Evolutionary conservation across 2,329 filamentous ascomycete genomes (phyloP), one percentile per base, ranked within the genome.

Genomic region (Colletotrichum neosansevieriae): DNA sequence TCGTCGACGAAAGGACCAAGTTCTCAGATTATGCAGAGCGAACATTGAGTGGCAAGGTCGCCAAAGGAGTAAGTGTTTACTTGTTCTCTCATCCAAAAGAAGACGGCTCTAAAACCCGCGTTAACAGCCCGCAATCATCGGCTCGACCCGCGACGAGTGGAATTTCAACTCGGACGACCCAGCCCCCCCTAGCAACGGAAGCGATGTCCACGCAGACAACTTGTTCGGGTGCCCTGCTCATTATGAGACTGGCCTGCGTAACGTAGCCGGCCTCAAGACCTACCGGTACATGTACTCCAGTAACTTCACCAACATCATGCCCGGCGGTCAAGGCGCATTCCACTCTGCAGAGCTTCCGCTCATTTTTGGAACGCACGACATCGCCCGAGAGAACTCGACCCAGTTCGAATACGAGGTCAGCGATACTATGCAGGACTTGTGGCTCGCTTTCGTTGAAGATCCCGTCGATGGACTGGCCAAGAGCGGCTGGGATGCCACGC

Each of bases 331-430:
- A 51, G 75, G 76, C 6, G 75, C 75, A 3, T 76, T 73, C 21
- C 76, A 77, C 51, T 69, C 61, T 29, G 63, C 75, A 9, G 76
- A 79, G 65, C 66, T 78, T 50, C 77, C 77, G 7, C 56, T 77
- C 40, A 53, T 79, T 0, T 78, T 78, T 45, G 76, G 76, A 2
- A 79, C 77, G 4, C 70, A 74, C 32, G 69, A 74, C 29, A 54
- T 60, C 19, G 57, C 47, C 12, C 49, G 59, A 3, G 59, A 11
- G 9, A 63, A 56, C n/a, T 63, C 61, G 13, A 64, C 51, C 0
- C 11, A 12, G 15, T 54, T 64, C 13, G 61, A 64, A 42, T 58
- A 58, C 42, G 51, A 19, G 17, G 50, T 54, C 2, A 64, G 61
- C 9, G 21, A 58, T 9, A 12, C 12, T 13, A 64, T 58, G 61